Percentiles rank a stretch among this genome's conserved stretches.
Evolutionary conservation across 148 eudicot species (phyloP).

Genomic region (Amaranthus hypochondriacus): DNA sequence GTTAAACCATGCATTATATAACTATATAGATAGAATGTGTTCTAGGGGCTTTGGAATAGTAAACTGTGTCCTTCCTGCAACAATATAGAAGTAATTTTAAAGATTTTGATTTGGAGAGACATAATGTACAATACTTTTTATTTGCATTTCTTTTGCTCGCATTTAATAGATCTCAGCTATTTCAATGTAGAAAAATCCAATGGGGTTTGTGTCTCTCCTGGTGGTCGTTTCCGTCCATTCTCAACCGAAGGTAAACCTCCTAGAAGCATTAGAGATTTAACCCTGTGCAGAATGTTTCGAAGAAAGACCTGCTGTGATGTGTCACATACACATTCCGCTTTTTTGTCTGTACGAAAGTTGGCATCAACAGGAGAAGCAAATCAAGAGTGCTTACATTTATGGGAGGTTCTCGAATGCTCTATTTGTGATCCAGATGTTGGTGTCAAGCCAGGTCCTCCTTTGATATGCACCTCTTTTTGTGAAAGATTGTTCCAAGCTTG

Average conservation of each 20-base stretch:
- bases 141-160: conserved; percentile 1
- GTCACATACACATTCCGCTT: conserved; percentile 80
- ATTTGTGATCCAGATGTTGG: conserved; percentile 91
- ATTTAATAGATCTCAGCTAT: conserved; percentile 14
- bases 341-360: conserved; percentile 63
- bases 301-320: conserved; percentile 89
- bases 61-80: neutral
- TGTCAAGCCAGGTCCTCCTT: conserved; percentile 72
- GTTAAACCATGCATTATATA: neutral
- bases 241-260: conserved; percentile 78
- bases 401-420: conserved; percentile 94
- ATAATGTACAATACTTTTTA: neutral
- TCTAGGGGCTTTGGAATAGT: neutral
- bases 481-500: conserved; percentile 76
- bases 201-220: conserved; percentile 81
- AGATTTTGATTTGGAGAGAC: neutral
- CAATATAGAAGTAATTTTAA: neutral
- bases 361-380: conserved; percentile 86
- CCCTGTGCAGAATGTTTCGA: conserved; percentile 76
- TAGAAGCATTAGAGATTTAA: conserved; percentile 71
- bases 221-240: conserved; percentile 85
- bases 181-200: conserved; percentile 56
- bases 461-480: conserved; percentile 76
- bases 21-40: neutral
- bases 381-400: conserved; percentile 76